phyloP scores from a whole-genome alignment of 163 green algal species.

The Trebouxia gelatinosa region DNA sequence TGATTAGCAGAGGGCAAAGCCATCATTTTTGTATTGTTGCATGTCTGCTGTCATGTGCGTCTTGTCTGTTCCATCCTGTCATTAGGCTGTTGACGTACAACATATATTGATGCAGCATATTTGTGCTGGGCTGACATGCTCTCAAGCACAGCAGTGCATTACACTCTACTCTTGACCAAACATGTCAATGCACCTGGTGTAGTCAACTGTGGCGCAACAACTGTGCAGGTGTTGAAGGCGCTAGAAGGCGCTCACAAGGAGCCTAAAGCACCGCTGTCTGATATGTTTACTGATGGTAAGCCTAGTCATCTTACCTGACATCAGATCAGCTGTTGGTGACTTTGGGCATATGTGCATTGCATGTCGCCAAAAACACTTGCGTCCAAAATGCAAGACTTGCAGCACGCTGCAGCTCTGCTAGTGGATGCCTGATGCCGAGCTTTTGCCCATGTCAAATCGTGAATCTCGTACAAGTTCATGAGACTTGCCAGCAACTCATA shows the following conservation, averaged over 20 bases:
- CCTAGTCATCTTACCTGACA: slow-evolving; percentile 55
- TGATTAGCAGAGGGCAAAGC: no score
- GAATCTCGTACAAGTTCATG: not conserved
- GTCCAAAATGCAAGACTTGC: no score
- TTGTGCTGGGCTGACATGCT: no score
- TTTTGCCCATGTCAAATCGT: not conserved
- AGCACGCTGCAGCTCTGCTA: not conserved
- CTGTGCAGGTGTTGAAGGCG: slow-evolving; percentile 69
- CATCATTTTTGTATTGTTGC: no score
- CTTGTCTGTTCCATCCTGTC: no score
- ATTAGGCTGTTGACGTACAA: no score
- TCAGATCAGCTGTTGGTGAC: slow-evolving; percentile 60
- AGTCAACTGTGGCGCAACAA: no score
- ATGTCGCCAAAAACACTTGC: not conserved
- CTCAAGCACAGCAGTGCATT: not conserved
- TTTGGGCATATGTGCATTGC: not conserved
- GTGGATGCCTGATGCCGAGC: not conserved
- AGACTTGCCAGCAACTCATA: not conserved
- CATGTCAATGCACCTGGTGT: no score
- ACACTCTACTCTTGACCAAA: no score
- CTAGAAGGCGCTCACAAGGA: slow-evolving; percentile 70
- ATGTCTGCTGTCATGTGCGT: no score
- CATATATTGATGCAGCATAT: no score
- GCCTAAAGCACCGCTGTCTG: slow-evolving; percentile 67
- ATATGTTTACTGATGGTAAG: slow-evolving; percentile 89